Percentiles rank a stretch among this genome's conserved stretches.
Conservation (phyloP, 2,329 filamentous ascomycete genomes). For the Sodiomyces alkalinus region DNA sequence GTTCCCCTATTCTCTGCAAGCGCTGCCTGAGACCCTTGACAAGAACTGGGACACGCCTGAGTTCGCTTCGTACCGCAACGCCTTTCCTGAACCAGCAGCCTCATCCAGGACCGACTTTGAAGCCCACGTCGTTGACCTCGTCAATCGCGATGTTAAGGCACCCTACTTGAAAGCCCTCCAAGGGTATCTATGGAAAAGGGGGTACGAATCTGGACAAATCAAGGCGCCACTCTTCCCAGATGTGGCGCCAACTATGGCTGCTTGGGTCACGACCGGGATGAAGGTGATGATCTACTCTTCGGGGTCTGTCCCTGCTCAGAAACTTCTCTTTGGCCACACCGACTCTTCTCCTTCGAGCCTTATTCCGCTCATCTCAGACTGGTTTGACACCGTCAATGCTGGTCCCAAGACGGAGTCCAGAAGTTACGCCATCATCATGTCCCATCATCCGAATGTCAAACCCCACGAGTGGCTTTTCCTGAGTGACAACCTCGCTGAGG, state of each 20-base stretch:
- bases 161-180: conserved; percentile 68
- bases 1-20: conserved; percentile 64
- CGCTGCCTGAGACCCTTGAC: conserved; percentile 47
- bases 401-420: conserved; percentile 52
- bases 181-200: conserved; percentile 62
- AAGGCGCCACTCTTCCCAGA: conserved; percentile 62
- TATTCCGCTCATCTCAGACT: conserved; percentile 42
- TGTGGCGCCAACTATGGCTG: conserved; percentile 46
- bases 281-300: conserved; percentile 67
- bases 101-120: conserved; percentile 42
- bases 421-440: conserved; percentile 54
- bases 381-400: conserved; percentile 71
- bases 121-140: conserved; percentile 55
- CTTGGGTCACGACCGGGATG: conserved; percentile 40
- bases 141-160: conserved; percentile 57
- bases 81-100: conserved; percentile 53
- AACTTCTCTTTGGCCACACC: conserved; percentile 60
- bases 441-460: conserved; percentile 27
- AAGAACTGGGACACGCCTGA: conserved; percentile 49
- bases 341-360: conserved; percentile 43
- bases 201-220: conserved; percentile 55
- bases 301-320: conserved; percentile 67
- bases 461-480: conserved; percentile 55
- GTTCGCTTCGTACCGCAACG: conserved; percentile 53
- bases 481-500: conserved; percentile 63